These are phyloP conservation scores for Wickerhamiella slavikovae DNA, from an alignment of 805 yeast species.

Conservation along the genomic window DNA sequence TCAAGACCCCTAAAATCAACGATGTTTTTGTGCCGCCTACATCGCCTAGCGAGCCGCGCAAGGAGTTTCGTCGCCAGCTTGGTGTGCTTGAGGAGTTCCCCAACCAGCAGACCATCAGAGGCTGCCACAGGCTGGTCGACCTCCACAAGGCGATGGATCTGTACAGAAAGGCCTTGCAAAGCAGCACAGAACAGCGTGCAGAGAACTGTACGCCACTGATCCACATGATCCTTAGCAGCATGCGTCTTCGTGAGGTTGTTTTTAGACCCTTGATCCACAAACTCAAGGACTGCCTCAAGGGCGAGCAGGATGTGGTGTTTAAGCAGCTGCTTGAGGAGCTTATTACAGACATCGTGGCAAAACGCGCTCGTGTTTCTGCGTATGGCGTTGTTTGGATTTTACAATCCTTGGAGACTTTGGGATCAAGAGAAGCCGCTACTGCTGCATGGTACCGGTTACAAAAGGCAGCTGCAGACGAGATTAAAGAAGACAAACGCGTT, in stretches of 20 bases:
- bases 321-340: slow-evolving; percentile 9
- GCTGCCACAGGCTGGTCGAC: slow-evolving; percentile 8
- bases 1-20: too few relatives aligned
- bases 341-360: slow-evolving; percentile 8
- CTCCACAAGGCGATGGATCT: slow-evolving; percentile 10
- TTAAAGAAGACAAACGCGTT: too few relatives aligned
- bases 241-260: slow-evolving; percentile 8
- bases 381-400: slow-evolving; percentile 11
- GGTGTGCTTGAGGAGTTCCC: background rate
- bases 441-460: slow-evolving; percentile 10
- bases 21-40: too few relatives aligned
- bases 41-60: too few relatives aligned
- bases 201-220: slow-evolving; percentile 10
- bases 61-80: too few relatives aligned
- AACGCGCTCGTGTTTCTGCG: slow-evolving; percentile 7
- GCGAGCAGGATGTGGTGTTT: slow-evolving; percentile 9
- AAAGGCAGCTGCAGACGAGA: too few relatives aligned
- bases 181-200: background rate
- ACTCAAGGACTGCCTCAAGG: slow-evolving; percentile 7
- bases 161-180: slow-evolving; percentile 9
- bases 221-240: slow-evolving; percentile 9
- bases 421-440: slow-evolving; percentile 7
- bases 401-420: slow-evolving; percentile 11
- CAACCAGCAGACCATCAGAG: slow-evolving; percentile 5
- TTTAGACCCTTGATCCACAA: slow-evolving; percentile 9